These are phyloP conservation scores for Papiliotrema terrestris DNA, from an alignment of 1,284 basidiomycete genomes.

Conservation along the genomic window DNA sequence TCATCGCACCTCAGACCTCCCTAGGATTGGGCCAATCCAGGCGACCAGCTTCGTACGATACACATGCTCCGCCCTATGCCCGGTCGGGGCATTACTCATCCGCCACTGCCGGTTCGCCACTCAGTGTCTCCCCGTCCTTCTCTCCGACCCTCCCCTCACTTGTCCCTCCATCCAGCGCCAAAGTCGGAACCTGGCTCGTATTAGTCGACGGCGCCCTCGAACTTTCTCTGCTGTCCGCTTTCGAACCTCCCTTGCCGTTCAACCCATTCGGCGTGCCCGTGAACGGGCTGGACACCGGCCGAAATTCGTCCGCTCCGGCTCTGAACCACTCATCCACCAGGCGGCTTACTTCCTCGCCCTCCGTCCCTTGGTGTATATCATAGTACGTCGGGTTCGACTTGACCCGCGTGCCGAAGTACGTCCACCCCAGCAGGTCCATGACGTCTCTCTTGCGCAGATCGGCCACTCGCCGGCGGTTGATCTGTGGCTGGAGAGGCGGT, in stretches of 20 bases:
- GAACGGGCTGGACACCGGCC: not conserved
- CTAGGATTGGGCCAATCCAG: too few species aligned
- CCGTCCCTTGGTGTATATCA: constrained; percentile 52
- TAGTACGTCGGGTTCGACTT: constrained; percentile 85
- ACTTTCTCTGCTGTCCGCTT: too few species aligned
- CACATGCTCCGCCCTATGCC: too few species aligned
- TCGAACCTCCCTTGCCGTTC: too few species aligned
- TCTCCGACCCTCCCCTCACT: not conserved
- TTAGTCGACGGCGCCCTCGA: too few species aligned
- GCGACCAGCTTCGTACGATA: too few species aligned
- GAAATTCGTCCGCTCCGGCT: constrained; percentile 1
- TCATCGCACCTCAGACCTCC: too few species aligned
- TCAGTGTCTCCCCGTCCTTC: not conserved
- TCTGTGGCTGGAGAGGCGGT: constrained; percentile 15
- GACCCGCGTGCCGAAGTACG: constrained; percentile 71
- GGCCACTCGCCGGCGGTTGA: constrained; percentile 24
- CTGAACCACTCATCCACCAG: constrained; percentile 58
- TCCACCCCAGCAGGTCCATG: constrained; percentile 74
- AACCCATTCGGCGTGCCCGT: not conserved
- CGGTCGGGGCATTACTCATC: not conserved
- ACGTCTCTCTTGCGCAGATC: constrained; percentile 63
- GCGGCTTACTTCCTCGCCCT: constrained; percentile 62
- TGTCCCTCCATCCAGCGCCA: not conserved
- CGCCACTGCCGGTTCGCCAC: not conserved
- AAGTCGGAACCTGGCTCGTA: too few species aligned